Conservation (phyloP, 805 yeast genomes). For the Myxozyma melibiosi region DNA sequence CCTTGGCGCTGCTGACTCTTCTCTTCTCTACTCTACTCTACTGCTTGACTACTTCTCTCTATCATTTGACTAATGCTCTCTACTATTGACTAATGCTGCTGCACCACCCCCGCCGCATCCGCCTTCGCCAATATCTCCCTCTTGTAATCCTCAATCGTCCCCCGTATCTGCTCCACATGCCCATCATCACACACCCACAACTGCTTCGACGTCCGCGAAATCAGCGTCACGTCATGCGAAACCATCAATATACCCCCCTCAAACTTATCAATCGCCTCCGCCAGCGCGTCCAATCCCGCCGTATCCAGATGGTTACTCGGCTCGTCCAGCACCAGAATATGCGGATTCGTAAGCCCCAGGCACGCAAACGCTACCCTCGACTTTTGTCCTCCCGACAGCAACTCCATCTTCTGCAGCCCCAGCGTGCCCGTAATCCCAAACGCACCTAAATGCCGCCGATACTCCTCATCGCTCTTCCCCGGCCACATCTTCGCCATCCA, state of each 20-base stretch:
- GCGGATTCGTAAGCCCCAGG: conserved; percentile 85
- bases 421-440: conserved; percentile 96
- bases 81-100: conserved; percentile 59
- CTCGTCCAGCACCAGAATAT: conserved; percentile 89
- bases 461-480: conserved; percentile 94
- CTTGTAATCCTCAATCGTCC: conserved; percentile 86
- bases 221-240: conserved; percentile 93
- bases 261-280: conserved; percentile 83
- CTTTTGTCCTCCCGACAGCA: conserved; percentile 96
- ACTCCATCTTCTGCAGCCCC: conserved; percentile 86
- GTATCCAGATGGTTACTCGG: conserved; percentile 99
- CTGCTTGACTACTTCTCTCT: neutral
- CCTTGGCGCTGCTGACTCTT: too few species aligned
- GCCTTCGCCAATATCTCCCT: conserved; percentile 80
- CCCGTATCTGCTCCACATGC: conserved; percentile 73
- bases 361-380: conserved; percentile 98
- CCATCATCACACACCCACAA: conserved; percentile 95
- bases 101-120: conserved; percentile 86
- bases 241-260: conserved; percentile 98
- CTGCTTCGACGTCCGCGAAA: conserved; percentile 85
- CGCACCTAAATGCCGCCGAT: conserved; percentile 93
- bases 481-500: conserved; percentile 92
- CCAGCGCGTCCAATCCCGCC: conserved; percentile 92
- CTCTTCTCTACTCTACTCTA: neutral
- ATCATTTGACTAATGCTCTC: neutral